A percentile compares a stretch with the other conserved stretches of the same genome.
Evolutionary conservation across 345 rosid species (phyloP).

Genomic region (Microcos paniculata): DNA sequence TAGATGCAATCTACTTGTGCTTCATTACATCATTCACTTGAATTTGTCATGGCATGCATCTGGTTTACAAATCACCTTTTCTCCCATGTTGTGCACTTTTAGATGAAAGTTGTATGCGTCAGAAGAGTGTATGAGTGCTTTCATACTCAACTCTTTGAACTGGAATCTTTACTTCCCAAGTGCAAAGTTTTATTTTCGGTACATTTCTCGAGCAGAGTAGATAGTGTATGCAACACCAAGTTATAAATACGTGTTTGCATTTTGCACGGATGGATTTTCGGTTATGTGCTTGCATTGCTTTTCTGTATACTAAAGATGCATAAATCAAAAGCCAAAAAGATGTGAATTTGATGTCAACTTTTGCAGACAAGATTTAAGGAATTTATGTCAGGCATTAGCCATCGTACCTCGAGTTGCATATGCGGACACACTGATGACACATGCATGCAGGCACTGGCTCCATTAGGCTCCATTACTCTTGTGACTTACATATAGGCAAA

Average conservation of each 20-base stretch:
- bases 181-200: background rate
- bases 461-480: background rate
- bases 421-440: background rate
- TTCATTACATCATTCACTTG: background rate
- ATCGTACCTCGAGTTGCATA: background rate
- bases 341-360: background rate
- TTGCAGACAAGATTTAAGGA: background rate
- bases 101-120: background rate
- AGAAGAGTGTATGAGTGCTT: background rate
- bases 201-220: background rate
- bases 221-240: background rate
- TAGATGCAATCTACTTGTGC: background rate
- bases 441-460: background rate
- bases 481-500: background rate
- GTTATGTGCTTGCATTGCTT: background rate
- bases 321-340: background rate
- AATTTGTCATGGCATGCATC: background rate
- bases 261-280: background rate
- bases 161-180: too few species aligned
- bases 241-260: background rate
- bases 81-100: background rate
- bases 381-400: background rate
- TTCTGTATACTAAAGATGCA: background rate
- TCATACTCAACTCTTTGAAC: too few species aligned
- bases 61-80: background rate